These are phyloP conservation scores for Suillus hirtellus DNA, from an alignment of 768 basidiomycete genomes.

Conservation along the genomic window DNA sequence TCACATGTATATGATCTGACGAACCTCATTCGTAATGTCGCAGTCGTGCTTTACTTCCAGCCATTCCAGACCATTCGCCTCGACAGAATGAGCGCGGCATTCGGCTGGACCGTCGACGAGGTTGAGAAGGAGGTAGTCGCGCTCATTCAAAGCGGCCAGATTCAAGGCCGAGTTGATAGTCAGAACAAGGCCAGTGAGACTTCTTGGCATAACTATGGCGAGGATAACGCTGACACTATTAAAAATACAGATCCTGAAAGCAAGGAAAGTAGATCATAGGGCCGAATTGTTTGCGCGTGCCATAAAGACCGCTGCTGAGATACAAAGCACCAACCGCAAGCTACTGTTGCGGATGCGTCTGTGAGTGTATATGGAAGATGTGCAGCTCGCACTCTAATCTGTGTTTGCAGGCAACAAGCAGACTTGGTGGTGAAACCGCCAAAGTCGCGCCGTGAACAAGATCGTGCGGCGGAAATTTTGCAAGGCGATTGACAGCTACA, in stretches of 20 bases:
- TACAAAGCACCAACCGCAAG: slow-evolving; percentile 73
- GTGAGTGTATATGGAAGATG: slow-evolving; percentile 44
- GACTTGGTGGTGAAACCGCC: slow-evolving; percentile 72
- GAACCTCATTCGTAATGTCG: slow-evolving; percentile 70
- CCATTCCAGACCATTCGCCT: slow-evolving; percentile 87
- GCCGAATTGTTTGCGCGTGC: slow-evolving; percentile 75
- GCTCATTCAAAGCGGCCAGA: slow-evolving; percentile 75
- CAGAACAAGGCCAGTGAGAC: slow-evolving; percentile 69
- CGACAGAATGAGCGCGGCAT: slow-evolving; percentile 81
- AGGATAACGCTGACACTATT: not conserved
- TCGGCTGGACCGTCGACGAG: slow-evolving; percentile 76
- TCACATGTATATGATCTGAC: slow-evolving; percentile 67
- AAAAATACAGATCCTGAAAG: slow-evolving; percentile 64
- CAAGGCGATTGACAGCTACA: not conserved
- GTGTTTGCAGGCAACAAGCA: slow-evolving; percentile 65
- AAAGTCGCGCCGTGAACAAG: slow-evolving; percentile 39
- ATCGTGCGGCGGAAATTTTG: not conserved
- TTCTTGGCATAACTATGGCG: not conserved
- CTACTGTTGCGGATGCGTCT: slow-evolving; percentile 80
- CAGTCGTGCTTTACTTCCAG: slow-evolving; percentile 85
- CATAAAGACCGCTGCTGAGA: slow-evolving; percentile 69
- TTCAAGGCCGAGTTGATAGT: slow-evolving; percentile 84
- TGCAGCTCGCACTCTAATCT: not conserved
- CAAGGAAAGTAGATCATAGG: slow-evolving; percentile 78
- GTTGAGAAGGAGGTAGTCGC: slow-evolving; percentile 73